phyloP scores from a whole-genome alignment of 176 grass and related monocot genomes.

The Hyparrhenia diplandra region DNA sequence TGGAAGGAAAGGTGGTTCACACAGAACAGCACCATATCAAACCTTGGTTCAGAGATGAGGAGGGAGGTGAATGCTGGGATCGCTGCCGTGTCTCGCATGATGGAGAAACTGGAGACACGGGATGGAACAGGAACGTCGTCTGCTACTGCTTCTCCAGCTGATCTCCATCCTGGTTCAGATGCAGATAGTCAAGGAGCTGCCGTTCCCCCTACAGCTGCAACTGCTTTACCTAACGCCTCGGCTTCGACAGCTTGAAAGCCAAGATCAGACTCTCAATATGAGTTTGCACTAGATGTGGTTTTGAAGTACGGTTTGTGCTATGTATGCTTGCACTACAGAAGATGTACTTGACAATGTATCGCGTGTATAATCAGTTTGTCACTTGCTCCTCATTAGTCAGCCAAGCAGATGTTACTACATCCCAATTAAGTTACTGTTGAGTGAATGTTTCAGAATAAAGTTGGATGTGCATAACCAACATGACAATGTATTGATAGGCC shows the following conservation, averaged over 20 bases:
- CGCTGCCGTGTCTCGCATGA: conserved; percentile 58
- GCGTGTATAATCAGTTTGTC: neutral
- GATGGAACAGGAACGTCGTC: no score
- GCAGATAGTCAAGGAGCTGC: neutral
- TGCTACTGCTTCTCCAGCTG: no score
- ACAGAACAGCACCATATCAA: conserved; percentile 32
- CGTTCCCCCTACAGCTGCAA: neutral
- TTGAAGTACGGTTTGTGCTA: neutral
- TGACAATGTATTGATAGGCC: neutral
- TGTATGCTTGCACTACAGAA: neutral
- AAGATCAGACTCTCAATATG: conserved; percentile 24
- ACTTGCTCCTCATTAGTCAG: no score
- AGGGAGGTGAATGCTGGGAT: conserved; percentile 63
- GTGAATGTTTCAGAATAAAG: no score
- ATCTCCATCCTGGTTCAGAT: no score
- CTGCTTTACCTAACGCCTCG: conserved; percentile 3
- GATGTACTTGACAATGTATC: neutral
- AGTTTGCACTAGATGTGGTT: neutral
- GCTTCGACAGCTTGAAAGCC: conserved; percentile 24
- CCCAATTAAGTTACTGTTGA: no score
- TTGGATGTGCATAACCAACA: neutral
- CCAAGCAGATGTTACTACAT: no score
- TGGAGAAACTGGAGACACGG: neutral
- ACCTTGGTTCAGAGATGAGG: conserved; percentile 52
- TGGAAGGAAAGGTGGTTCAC: conserved; percentile 73